A percentile compares a stretch with the other conserved stretches of the same genome.
Evolutionary conservation across 495 filamentous ascomycete species (phyloP).

Genomic region (Parathielavia appendiculata): DNA sequence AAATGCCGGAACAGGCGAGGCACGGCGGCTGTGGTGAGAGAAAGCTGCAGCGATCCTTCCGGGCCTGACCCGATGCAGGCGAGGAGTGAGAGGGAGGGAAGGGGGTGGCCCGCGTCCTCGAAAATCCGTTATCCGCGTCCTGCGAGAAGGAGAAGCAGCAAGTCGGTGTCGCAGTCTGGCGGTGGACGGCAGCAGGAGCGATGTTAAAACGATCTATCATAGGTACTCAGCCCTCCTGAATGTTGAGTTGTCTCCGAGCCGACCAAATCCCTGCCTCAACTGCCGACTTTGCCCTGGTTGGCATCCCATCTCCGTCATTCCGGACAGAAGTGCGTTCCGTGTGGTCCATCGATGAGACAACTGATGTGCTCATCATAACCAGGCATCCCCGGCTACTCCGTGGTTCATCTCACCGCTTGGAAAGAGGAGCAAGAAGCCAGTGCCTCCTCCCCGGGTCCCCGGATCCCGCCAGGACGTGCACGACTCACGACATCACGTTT

Average conservation of each 20-base stretch:
- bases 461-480: not conserved
- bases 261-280: not conserved
- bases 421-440: too few relatives aligned
- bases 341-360: not conserved
- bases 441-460: conserved; percentile 3
- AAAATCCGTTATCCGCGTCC: conserved; percentile 4
- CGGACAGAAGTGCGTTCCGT: not conserved
- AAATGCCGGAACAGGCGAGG: conserved; percentile 5
- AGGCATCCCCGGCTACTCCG: not conserved
- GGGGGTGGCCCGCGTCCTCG: conserved; percentile 11
- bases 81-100: not conserved
- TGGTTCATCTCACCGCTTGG: not conserved
- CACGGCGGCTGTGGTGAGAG: not conserved
- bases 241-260: not conserved
- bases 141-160: not conserved
- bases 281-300: not conserved
- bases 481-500: not conserved
- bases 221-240: not conserved
- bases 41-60: conserved; percentile 11
- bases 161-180: not conserved
- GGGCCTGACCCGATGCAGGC: conserved; percentile 6
- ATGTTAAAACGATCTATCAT: not conserved
- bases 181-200: not conserved
- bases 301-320: not conserved
- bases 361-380: not conserved